Base-by-base conservation (phyloP, 2,329 filamentous ascomycete genomes). In the Colletotrichum trifolii region DNA sequence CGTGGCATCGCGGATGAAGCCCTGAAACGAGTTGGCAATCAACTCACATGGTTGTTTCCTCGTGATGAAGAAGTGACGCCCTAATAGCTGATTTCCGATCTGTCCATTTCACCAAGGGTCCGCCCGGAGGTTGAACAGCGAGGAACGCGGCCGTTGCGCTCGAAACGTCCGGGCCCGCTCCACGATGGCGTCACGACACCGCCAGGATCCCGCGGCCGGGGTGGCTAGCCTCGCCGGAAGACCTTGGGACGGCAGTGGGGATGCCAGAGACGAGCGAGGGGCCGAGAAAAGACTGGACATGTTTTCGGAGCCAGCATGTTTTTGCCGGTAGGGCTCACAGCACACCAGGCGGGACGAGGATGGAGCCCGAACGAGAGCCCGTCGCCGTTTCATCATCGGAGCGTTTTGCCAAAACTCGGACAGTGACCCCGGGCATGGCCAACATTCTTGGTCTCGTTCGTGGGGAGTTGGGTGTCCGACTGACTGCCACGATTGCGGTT, bases 151-250 rank as follows among this genome's bases (percentile, higher is more conserved):
- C 62, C 25, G 42, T 13, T 33, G 15, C n/a, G 6, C 6, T 35
- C 47, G 40, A 59, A 54, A 60, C 38, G 49, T 46, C 48, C 57
- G 62, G 62, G 62, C 39, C 50, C 62, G 62, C 42, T 47, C 52
- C 57, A 64, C 17, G 57, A 45, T 50, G 49, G 25, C 36, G 33
- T 15, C 33, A 11, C 15, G 11, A 46, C 39, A 15, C 35, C n/a
- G 9, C 25, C 40, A 34, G 47, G 38, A 25, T 25, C 36, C 8
- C 9, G 33, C 33, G 35, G 6, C 50, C 62, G 58, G 58, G 35
- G 8, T 62, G 57, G 58, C 50, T 52, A 36, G 15, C 39, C 15
- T 17, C 47, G n/a, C 8, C 45, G 45, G 45, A 33, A 25, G 9
- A 6, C 35, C 38, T 57, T 57, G 36, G 54, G 54, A 57, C 46